Percentiles rank a stretch among this genome's conserved stretches.
Conservation (phyloP, 169 alveolate species). For the Theileria annulata region DNA sequence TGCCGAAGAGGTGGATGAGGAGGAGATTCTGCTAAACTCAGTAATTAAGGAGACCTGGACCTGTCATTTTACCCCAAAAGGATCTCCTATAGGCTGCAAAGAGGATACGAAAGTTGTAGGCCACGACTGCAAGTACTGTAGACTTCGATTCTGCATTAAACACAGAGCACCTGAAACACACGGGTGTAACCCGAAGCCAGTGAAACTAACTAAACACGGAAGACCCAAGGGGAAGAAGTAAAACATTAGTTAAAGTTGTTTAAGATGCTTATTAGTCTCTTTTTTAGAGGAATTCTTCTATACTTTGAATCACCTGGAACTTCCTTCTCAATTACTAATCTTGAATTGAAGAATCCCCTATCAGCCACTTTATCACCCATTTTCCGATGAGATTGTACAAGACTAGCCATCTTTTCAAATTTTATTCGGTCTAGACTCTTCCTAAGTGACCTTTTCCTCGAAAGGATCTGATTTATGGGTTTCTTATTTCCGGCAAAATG, state of each 20-base stretch:
- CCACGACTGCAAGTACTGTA: constrained; percentile 63
- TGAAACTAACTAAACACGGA: constrained; percentile 55
- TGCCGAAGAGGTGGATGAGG: constrained; percentile 12
- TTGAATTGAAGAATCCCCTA: constrained; percentile 8
- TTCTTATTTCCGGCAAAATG: not conserved
- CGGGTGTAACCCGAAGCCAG: constrained; percentile 60
- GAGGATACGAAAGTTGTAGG: constrained; percentile 50
- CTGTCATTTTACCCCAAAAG: constrained; percentile 14
- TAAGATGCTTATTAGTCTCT: constrained; percentile 7
- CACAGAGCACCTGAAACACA: constrained; percentile 64
- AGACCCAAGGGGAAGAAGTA: constrained; percentile 39
- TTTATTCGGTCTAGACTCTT: constrained; percentile 11
- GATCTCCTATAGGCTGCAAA: constrained; percentile 9
- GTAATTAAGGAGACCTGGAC: constrained; percentile 33
- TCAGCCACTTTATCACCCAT: not conserved
- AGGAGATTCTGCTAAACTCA: constrained; percentile 19
- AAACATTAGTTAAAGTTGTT: constrained; percentile 25
- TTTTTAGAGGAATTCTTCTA: constrained; percentile 1
- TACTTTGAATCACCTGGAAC: constrained; percentile 19
- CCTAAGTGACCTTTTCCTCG: constrained; percentile 47
- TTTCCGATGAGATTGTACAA: not conserved
- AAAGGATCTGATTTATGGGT: constrained; percentile 40
- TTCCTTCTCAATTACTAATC: not conserved
- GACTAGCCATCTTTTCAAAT: not conserved
- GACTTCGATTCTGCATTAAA: constrained; percentile 49